Conservation (phyloP, 2,329 filamentous ascomycete species). For the Capronia epimyces region DNA sequence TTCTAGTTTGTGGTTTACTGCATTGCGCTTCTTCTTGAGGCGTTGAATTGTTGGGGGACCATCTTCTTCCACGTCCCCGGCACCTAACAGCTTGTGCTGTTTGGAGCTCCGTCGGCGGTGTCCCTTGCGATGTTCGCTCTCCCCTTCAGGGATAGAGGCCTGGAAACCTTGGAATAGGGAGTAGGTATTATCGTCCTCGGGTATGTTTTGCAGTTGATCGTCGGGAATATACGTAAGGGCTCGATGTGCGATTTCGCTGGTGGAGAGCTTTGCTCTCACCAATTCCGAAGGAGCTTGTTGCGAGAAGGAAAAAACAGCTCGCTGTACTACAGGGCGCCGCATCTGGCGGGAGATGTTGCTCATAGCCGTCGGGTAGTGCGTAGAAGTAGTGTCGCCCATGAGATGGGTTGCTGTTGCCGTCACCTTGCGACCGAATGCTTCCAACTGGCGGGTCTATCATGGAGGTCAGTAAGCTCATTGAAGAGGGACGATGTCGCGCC, state of each 20-base stretch:
- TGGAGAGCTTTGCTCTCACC: constrained; percentile 84
- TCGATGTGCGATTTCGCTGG: constrained; percentile 87
- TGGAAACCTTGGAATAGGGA: constrained; percentile 96
- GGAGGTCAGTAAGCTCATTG: constrained; percentile 16
- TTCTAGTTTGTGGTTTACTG: constrained; percentile 78
- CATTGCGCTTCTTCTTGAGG: constrained; percentile 72
- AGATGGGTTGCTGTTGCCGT: constrained; percentile 88
- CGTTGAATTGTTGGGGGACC: constrained; percentile 64
- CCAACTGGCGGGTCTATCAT: constrained; percentile 71
- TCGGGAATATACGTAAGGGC: constrained; percentile 84
- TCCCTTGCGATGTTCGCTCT: constrained; percentile 60
- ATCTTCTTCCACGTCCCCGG: constrained; percentile 54
- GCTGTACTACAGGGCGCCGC: constrained; percentile 74
- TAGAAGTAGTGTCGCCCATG: constrained; percentile 58
- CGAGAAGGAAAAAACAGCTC: constrained; percentile 84
- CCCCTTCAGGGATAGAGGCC: constrained; percentile 72
- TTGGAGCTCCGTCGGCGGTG: constrained; percentile 65
- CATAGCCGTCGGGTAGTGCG: constrained; percentile 81
- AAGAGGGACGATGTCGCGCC: neutral
- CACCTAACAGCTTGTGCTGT: constrained; percentile 66
- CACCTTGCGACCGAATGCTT: constrained; percentile 90
- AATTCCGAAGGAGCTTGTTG: constrained; percentile 89
- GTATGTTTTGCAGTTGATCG: constrained; percentile 82
- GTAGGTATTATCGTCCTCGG: constrained; percentile 77
- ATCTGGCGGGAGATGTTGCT: constrained; percentile 85